These are phyloP conservation scores for Leccinum subtestaceum DNA, from an alignment of 768 basidiomycete species.

Conservation along the genomic window DNA sequence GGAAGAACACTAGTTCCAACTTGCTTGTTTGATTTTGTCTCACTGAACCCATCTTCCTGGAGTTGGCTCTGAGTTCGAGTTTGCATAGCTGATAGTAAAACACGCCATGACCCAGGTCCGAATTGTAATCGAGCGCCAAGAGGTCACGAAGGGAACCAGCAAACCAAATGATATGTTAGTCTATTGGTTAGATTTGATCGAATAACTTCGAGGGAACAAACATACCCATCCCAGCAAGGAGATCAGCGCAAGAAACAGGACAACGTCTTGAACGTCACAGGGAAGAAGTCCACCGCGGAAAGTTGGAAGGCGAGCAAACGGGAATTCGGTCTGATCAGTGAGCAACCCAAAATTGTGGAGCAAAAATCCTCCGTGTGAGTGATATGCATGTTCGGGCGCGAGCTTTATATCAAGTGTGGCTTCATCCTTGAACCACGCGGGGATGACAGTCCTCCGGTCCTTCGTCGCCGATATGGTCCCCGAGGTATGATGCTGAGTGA, in stretches of 20 bases:
- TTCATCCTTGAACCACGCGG: constrained; percentile 16
- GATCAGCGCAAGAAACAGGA: background rate
- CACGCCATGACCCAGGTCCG: background rate
- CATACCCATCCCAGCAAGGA: background rate
- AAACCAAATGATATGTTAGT: background rate
- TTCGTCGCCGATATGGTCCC: background rate
- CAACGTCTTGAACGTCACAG: background rate
- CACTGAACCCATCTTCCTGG: background rate
- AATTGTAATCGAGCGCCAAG: background rate
- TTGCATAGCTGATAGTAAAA: background rate
- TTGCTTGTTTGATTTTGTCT: background rate
- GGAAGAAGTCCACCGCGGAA: background rate
- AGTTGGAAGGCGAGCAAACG: background rate
- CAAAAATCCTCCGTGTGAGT: background rate
- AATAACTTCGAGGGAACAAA: background rate
- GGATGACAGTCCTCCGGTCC: background rate
- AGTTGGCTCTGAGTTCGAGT: background rate
- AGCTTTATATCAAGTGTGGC: constrained; percentile 11
- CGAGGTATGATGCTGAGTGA: background rate
- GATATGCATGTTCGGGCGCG: background rate
- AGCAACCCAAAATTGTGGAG: background rate
- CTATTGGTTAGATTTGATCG: background rate
- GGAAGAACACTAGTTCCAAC: too few relatives aligned
- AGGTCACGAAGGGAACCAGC: background rate
- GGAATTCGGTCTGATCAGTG: background rate